These are phyloP conservation scores for Rhizophagus sp. DNA, from an alignment of 192 early-diverging fungal genomes.

Conservation along the genomic window DNA sequence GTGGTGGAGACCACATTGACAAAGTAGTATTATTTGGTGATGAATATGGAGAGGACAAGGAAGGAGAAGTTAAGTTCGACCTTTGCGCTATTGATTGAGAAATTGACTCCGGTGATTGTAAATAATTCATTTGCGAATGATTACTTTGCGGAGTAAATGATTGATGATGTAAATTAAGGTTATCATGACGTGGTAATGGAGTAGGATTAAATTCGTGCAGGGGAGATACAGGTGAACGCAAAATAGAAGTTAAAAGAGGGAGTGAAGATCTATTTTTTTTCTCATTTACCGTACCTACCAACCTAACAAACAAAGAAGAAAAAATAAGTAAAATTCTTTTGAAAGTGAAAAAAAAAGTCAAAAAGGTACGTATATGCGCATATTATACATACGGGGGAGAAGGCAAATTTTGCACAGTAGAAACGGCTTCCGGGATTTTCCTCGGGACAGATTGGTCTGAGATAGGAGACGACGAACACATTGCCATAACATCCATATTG, in stretches of 20 bases:
- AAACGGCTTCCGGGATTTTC: not conserved
- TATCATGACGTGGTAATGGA: not conserved
- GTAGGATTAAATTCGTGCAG: not conserved
- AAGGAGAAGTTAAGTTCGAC: not conserved
- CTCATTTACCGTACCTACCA: not conserved
- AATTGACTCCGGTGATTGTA: not conserved
- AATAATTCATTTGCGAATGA: not conserved
- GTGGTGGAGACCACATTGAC: not conserved
- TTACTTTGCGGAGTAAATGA: not conserved
- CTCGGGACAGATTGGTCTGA: not conserved
- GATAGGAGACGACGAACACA: not conserved
- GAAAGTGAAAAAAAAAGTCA: not conserved
- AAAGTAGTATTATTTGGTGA: not conserved
- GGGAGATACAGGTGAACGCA: not conserved
- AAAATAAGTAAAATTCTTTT: not conserved
- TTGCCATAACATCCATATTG: not conserved
- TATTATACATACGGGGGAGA: conserved; percentile 3
- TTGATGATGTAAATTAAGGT: too few species aligned
- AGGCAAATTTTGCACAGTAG: not conserved
- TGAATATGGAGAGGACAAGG: not conserved
- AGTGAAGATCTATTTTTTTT: not conserved
- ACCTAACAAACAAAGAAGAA: not conserved
- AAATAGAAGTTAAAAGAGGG: not conserved
- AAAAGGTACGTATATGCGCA: not conserved
- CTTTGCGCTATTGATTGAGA: not conserved